Conservation (phyloP, 768 basidiomycete species). For the Termitomyces heimii region DNA sequence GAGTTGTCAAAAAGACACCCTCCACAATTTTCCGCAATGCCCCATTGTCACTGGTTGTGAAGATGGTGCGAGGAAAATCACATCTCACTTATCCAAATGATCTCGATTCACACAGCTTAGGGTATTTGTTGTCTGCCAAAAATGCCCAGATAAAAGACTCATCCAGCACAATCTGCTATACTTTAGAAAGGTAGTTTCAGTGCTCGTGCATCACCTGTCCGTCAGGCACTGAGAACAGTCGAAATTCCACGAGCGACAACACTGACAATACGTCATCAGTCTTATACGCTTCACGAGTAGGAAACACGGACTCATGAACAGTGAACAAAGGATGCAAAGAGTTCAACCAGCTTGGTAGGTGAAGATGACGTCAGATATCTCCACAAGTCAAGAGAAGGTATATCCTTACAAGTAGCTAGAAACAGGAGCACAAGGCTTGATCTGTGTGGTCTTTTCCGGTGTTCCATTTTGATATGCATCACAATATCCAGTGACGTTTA, state of each 20-base stretch:
- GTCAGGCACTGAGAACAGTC: slow-evolving; percentile 34
- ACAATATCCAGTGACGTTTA: slow-evolving; percentile 55
- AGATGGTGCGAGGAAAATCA: too few relatives aligned
- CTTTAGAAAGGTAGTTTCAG: too few relatives aligned
- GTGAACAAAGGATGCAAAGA: slow-evolving; percentile 56
- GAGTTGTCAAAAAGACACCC: too few relatives aligned
- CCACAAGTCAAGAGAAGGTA: background rate
- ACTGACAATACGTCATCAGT: slow-evolving; percentile 20
- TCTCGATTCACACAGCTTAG: too few relatives aligned
- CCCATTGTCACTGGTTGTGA: too few relatives aligned
- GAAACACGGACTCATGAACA: slow-evolving; percentile 46
- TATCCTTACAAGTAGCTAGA: slow-evolving; percentile 57
- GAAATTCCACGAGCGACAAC: slow-evolving; percentile 47
- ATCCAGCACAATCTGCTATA: too few relatives aligned
- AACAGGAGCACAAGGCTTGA: slow-evolving; percentile 52
- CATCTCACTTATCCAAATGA: too few relatives aligned
- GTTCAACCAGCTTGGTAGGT: slow-evolving; percentile 48
- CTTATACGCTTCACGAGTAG: background rate
- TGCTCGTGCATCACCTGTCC: background rate
- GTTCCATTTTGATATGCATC: slow-evolving; percentile 56
- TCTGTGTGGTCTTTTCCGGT: slow-evolving; percentile 44
- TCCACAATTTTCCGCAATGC: too few relatives aligned
- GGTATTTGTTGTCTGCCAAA: too few relatives aligned
- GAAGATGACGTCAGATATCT: background rate
- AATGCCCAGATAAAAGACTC: too few relatives aligned